phyloP scores from a whole-genome alignment of 306 rosid species.

The Rubus parviflorus region DNA sequence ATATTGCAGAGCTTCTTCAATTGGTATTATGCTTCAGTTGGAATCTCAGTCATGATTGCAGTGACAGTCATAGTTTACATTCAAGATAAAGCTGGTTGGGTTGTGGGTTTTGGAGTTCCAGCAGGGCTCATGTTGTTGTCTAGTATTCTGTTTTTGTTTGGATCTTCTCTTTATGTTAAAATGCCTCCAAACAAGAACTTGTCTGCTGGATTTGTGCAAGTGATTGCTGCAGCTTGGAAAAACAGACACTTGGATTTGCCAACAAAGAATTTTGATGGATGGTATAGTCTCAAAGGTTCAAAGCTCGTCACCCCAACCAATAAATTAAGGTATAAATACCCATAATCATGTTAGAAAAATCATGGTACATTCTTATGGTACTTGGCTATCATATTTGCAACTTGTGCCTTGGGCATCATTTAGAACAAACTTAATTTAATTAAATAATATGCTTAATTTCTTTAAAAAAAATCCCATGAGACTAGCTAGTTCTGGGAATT shows the following conservation, averaged over 20 bases:
- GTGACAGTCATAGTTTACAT: constrained; percentile 57
- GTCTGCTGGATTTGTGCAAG: constrained; percentile 54
- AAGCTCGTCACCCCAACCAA: constrained; percentile 57
- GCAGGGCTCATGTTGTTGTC: constrained; percentile 67
- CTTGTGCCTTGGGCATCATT: no score
- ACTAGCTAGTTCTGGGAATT: no score
- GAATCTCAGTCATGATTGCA: constrained; percentile 52
- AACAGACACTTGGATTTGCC: constrained; percentile 53
- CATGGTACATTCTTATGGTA: neutral
- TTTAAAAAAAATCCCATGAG: no score
- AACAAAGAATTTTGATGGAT: constrained; percentile 34
- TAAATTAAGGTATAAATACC: constrained; percentile 47
- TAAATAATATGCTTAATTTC: no score
- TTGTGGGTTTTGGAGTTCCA: constrained; percentile 66
- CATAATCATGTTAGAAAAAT: neutral
- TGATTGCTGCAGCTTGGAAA: constrained; percentile 58
- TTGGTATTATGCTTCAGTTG: constrained; percentile 81
- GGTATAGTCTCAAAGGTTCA: constrained; percentile 55
- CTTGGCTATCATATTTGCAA: neutral
- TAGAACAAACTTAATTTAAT: no score
- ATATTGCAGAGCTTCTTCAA: constrained; percentile 61
- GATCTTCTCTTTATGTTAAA: constrained; percentile 50
- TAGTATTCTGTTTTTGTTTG: constrained; percentile 53
- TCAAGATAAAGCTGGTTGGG: constrained; percentile 62
- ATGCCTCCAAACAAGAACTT: constrained; percentile 51